These are phyloP conservation scores for Stagonosporopsis chrysanthemi DNA, from an alignment of 2,329 filamentous ascomycete genomes.

Conservation along the genomic window DNA sequence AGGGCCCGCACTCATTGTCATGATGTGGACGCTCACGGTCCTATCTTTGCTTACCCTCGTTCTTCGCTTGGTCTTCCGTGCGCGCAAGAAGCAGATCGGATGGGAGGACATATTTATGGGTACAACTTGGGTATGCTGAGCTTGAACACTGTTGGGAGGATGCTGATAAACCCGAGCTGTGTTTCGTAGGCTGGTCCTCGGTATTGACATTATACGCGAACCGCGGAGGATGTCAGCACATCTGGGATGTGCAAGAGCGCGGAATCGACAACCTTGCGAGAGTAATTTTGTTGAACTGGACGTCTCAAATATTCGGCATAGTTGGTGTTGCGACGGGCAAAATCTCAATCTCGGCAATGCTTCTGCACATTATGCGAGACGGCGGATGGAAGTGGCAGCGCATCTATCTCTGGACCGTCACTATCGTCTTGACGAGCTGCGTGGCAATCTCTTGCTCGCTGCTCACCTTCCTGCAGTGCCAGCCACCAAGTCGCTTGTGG, in stretches of 20 bases:
- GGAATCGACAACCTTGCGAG: conserved; percentile 6
- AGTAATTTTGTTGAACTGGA: conserved; percentile 6
- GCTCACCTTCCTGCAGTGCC: conserved; percentile 13
- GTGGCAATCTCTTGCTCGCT: conserved; percentile 12
- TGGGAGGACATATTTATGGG: conserved; percentile 13
- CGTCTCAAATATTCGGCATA: conserved; percentile 11
- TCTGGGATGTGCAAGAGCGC: conserved; percentile 11
- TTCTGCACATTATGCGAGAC: conserved; percentile 6
- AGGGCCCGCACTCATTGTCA: conserved; percentile 6
- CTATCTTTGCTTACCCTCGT: conserved; percentile 1
- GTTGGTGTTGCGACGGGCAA: conserved; percentile 7
- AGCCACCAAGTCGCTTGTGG: conserved; percentile 4
- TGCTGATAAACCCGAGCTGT: background rate
- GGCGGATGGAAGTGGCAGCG: conserved; percentile 13
- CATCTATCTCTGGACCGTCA: conserved; percentile 8
- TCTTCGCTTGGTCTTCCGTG: conserved; percentile 3
- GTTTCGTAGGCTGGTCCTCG: conserved; percentile 9
- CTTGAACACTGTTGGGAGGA: background rate
- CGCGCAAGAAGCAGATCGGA: background rate
- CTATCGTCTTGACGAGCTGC: conserved; percentile 7
- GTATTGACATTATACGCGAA: conserved; percentile 11
- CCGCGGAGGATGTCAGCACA: conserved; percentile 12
- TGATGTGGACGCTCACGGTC: conserved; percentile 9
- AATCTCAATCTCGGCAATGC: conserved; percentile 6
- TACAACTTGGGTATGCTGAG: conserved; percentile 1